Evolutionary conservation across 768 basidiomycete genomes (phyloP), one percentile per base, ranked within the genome.

Genomic region (Asterophora lycoperdoides): DNA sequence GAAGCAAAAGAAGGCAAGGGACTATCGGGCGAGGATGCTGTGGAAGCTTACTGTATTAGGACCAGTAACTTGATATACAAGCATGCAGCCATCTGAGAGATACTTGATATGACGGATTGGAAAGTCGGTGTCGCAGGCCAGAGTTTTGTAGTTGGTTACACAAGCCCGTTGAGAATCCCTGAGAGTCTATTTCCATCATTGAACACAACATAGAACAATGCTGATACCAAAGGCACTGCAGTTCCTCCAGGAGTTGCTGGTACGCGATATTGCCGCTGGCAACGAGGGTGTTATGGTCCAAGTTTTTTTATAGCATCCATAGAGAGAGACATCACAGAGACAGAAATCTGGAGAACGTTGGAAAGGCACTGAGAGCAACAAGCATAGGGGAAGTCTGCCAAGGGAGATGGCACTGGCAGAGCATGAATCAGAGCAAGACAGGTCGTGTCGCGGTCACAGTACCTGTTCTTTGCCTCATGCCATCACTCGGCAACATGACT

Each of bases 211-310:
- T n/a, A n/a, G n/a, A n/a, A n/a, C n/a, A n/a, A n/a, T n/a, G n/a
- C n/a, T n/a, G n/a, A 34, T 49, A 49, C 41, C 15, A 11, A 23
- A 37, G n/a, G 8, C 14, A 1, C 6, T 43, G 33, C 10, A 49
- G 34, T 36, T 49, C 20, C 0, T 39, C n/a, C 4, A 48, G 10
- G 13, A 35, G 10, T 11, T 39, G 19, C 9, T 46, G 26, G 18
- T 46, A 46, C 6, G 14, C 14, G n/a, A 17, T 2, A 23, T 48
- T 48, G 8, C 33, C n/a, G 9, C 33, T 42, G 1, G 17, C 35
- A 4, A 45, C 10, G 44, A 60, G 45, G 57, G 59, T 18, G 53
- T 39, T 23, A 53, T 57, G 8, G 45, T 45, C 23, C 49, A 49
- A 41, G 43, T n/a, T 55, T 34, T 49, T 33, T 1, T 49, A 34